Percentiles rank a stretch among this genome's conserved stretches.
phyloP scores from a whole-genome alignment of 352 stramenopile genomes.

The Globisporangium acanthophoron region DNA sequence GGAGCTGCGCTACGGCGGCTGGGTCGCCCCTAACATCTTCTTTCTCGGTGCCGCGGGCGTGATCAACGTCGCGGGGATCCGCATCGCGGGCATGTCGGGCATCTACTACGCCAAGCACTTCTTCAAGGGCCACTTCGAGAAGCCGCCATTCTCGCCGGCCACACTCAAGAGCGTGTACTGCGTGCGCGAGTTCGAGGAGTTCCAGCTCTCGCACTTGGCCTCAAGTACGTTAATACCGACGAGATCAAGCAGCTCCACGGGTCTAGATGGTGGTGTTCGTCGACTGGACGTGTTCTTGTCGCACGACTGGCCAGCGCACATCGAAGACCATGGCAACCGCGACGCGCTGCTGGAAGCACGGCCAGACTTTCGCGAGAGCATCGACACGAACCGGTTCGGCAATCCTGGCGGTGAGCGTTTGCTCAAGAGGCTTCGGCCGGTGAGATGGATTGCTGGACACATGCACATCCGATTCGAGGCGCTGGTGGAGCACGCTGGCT shows the following conservation, averaged over 20 bases:
- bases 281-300: conserved; percentile 87
- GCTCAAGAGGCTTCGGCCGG: conserved; percentile 72
- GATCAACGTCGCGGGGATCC: conserved; percentile 70
- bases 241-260: no score
- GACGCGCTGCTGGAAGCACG: conserved; percentile 69
- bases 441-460: conserved; percentile 93
- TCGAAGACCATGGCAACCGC: conserved; percentile 84
- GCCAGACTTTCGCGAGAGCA: conserved; percentile 81
- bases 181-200: conserved; percentile 80
- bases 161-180: conserved; percentile 88
- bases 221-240: no score
- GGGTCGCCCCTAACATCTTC: conserved; percentile 95
- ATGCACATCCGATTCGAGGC: conserved; percentile 94
- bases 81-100: conserved; percentile 90
- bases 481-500: conserved; percentile 45
- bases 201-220: conserved; percentile 50
- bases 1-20: conserved; percentile 95
- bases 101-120: conserved; percentile 90
- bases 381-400: conserved; percentile 79
- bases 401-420: conserved; percentile 74
- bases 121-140: conserved; percentile 65
- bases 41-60: conserved; percentile 90
- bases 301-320: conserved; percentile 93
- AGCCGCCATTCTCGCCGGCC: conserved; percentile 12
- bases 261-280: not conserved